These are phyloP conservation scores for Heterobasidion irregulare DNA, from an alignment of 1,284 basidiomycete genomes.

Conservation along the genomic window DNA sequence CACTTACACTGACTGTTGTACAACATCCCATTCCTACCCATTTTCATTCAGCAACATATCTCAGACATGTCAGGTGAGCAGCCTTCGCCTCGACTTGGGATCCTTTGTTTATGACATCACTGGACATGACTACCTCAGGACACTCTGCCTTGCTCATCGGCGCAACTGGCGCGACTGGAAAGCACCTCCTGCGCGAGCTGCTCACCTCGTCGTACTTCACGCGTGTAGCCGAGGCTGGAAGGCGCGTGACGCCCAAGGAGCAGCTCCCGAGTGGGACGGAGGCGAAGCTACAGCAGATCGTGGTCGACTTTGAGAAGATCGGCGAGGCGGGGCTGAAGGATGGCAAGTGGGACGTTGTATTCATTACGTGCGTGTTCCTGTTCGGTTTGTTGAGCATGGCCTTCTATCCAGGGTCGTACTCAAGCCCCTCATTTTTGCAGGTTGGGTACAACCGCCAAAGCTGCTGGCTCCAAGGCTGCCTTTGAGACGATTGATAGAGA, in stretches of 20 bases:
- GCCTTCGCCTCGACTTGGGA: too few species aligned
- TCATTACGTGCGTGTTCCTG: slow-evolving; percentile 35
- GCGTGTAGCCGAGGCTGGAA: slow-evolving; percentile 57
- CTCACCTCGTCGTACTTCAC: slow-evolving; percentile 43
- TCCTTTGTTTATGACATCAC: not conserved
- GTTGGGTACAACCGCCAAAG: slow-evolving; percentile 52
- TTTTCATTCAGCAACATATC: too few species aligned
- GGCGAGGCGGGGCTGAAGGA: slow-evolving; percentile 39
- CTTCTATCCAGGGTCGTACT: not conserved
- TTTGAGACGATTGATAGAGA: slow-evolving; percentile 74
- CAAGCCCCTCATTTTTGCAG: slow-evolving; percentile 21
- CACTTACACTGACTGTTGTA: too few species aligned
- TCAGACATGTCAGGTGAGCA: too few species aligned
- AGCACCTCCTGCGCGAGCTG: slow-evolving; percentile 45
- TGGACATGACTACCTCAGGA: slow-evolving; percentile 3
- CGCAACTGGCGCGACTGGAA: slow-evolving; percentile 56
- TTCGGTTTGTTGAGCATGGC: not conserved
- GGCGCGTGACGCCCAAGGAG: slow-evolving; percentile 38
- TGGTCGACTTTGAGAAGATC: slow-evolving; percentile 60
- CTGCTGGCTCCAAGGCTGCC: slow-evolving; percentile 50
- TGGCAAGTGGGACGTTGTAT: slow-evolving; percentile 60
- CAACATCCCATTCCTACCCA: too few species aligned
- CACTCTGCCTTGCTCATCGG: slow-evolving; percentile 56
- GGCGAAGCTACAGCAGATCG: slow-evolving; percentile 49
- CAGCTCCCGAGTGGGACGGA: slow-evolving; percentile 24